These are phyloP conservation scores for Citrus glauca DNA, from an alignment of 345 rosid genomes.

Conservation along the genomic window DNA sequence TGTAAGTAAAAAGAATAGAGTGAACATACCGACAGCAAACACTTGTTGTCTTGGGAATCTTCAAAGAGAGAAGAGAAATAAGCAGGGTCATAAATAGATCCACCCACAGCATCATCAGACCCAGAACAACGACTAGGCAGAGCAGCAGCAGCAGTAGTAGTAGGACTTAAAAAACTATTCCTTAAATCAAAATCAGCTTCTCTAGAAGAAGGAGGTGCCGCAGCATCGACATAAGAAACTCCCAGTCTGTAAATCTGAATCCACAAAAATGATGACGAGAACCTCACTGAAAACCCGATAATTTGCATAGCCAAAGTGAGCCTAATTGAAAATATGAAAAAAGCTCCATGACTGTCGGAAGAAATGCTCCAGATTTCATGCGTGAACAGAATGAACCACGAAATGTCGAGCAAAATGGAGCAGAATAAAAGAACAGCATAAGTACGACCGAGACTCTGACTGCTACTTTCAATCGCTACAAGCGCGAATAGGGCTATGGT, in stretches of 20 bases:
- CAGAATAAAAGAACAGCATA: constrained; percentile 78
- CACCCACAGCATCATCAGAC: constrained; percentile 56
- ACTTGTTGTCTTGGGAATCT: constrained; percentile 41
- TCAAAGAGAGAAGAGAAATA: constrained; percentile 63
- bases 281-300: constrained; percentile 69
- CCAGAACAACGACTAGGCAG: constrained; percentile 37
- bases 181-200: constrained; percentile 57
- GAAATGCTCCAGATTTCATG: constrained; percentile 72
- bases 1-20: background rate
- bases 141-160: constrained; percentile 30
- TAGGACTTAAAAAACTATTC: constrained; percentile 66
- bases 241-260: constrained; percentile 94
- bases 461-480: constrained; percentile 82
- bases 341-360: constrained; percentile 33
- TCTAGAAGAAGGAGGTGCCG: constrained; percentile 20
- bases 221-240: constrained; percentile 37
- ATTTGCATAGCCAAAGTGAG: constrained; percentile 83
- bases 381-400: constrained; percentile 70
- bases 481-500: constrained; percentile 80
- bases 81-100: constrained; percentile 58
- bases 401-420: constrained; percentile 57
- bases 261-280: constrained; percentile 79
- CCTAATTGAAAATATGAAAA: constrained; percentile 66
- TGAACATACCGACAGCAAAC: constrained; percentile 27
- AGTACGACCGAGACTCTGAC: constrained; percentile 75